Conservation (phyloP, 2,329 filamentous ascomycete genomes). For the Cryphonectria radicalis region DNA sequence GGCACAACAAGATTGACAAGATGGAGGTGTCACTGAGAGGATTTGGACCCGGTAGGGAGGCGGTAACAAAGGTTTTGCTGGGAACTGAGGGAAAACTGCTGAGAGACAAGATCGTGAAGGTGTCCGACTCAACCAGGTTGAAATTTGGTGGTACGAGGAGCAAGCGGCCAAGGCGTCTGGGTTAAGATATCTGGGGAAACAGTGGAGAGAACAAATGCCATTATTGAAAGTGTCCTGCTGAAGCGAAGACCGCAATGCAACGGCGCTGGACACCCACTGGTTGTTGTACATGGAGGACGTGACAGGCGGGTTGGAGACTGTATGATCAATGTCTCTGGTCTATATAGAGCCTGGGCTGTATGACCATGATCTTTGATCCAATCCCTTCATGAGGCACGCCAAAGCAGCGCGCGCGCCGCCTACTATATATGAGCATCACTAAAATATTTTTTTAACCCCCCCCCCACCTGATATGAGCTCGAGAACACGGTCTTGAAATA, state of each 20-base stretch:
- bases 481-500: neutral
- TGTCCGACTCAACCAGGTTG: constrained; percentile 84
- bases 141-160: constrained; percentile 97
- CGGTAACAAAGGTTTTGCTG: constrained; percentile 85
- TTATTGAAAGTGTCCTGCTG: neutral
- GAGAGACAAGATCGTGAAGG: constrained; percentile 73
- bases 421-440: constrained; percentile 1
- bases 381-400: neutral
- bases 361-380: neutral
- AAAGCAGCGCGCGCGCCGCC: neutral
- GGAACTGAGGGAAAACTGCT: constrained; percentile 81
- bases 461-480: neutral
- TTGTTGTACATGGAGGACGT: neutral
- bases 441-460: neutral
- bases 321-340: neutral
- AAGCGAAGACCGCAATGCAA: neutral
- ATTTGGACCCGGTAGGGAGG: constrained; percentile 86
- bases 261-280: neutral
- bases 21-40: constrained; percentile 84
- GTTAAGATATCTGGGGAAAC: constrained; percentile 43
- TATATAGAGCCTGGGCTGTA: neutral
- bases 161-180: constrained; percentile 80
- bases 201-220: neutral
- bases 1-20: constrained; percentile 73
- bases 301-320: too few species aligned